phyloP scores from a whole-genome alignment of 1,139 yeast genomes.

The Candida sojae region DNA sequence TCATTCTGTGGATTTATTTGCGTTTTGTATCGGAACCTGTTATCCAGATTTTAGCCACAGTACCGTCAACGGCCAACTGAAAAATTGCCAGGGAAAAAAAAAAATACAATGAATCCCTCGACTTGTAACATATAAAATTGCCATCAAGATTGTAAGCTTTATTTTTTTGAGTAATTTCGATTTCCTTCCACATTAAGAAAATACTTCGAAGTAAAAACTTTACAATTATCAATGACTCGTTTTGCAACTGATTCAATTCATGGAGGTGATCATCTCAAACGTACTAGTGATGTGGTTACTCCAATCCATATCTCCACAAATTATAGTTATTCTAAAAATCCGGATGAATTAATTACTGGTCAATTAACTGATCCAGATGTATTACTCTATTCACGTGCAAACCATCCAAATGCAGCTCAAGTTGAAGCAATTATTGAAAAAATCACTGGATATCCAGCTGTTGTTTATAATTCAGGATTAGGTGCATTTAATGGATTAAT shows the following conservation, averaged over 20 bases:
- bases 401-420: conserved; percentile 71
- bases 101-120: too few species aligned
- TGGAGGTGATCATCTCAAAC: conserved; percentile 53
- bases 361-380: conserved; percentile 21
- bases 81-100: too few species aligned
- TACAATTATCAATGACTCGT: conserved; percentile 33
- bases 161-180: background rate
- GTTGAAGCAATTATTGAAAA: conserved; percentile 67
- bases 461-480: conserved; percentile 72
- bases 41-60: too few species aligned
- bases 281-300: conserved; percentile 63
- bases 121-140: too few species aligned
- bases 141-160: background rate
- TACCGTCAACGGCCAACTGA: too few species aligned
- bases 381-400: conserved; percentile 60
- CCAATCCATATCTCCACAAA: conserved; percentile 87
- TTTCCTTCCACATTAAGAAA: background rate
- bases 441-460: conserved; percentile 58
- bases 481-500: conserved; percentile 80
- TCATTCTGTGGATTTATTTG: too few species aligned
- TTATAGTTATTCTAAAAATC: conserved; percentile 63
- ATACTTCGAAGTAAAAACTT: background rate
- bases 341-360: conserved; percentile 49
- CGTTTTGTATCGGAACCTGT: too few species aligned
- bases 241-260: conserved; percentile 59